A percentile compares a stretch with the other conserved stretches of the same genome.
These are phyloP conservation scores for Wolfiporia cocos DNA, from an alignment of 1,284 basidiomycete genomes.

Conservation along the genomic window DNA sequence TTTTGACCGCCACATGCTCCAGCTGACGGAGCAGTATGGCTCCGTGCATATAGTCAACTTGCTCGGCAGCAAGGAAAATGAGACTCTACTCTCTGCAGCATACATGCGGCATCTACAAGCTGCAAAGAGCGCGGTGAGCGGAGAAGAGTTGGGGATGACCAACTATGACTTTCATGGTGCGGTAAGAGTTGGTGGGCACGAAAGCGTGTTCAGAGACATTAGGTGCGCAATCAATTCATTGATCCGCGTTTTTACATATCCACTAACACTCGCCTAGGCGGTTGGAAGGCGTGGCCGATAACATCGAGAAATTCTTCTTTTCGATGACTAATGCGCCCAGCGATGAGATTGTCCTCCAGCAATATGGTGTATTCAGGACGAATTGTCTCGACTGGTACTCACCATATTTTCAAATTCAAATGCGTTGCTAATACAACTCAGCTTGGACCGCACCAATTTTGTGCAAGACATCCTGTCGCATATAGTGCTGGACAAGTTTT, in stretches of 20 bases:
- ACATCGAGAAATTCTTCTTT: conserved; percentile 82
- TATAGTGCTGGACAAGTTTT: conserved; percentile 69
- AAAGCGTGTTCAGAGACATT: conserved; percentile 76
- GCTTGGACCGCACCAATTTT: conserved; percentile 97
- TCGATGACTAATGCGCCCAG: conserved; percentile 67
- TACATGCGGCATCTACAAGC: conserved; percentile 76
- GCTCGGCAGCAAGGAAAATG: conserved; percentile 88
- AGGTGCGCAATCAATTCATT: conserved; percentile 35
- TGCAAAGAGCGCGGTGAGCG: conserved; percentile 49
- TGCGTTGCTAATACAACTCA: conserved; percentile 24
- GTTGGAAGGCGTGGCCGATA: conserved; percentile 53
- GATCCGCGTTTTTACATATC: background rate
- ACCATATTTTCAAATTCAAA: background rate
- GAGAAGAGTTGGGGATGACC: conserved; percentile 66
- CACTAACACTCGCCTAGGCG: conserved; percentile 32
- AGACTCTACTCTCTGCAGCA: conserved; percentile 76
- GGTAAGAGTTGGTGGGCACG: conserved; percentile 83
- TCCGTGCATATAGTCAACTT: conserved; percentile 84
- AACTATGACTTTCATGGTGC: conserved; percentile 94
- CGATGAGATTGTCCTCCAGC: conserved; percentile 71
- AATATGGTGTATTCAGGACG: conserved; percentile 87
- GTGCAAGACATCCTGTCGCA: conserved; percentile 90
- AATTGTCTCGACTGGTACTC: conserved; percentile 94
- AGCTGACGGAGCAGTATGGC: conserved; percentile 80
- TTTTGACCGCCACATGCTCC: conserved; percentile 89